Evolutionary conservation across 352 stramenopile genomes (phyloP).

Genomic region (Pythium grandisporangium): DNA sequence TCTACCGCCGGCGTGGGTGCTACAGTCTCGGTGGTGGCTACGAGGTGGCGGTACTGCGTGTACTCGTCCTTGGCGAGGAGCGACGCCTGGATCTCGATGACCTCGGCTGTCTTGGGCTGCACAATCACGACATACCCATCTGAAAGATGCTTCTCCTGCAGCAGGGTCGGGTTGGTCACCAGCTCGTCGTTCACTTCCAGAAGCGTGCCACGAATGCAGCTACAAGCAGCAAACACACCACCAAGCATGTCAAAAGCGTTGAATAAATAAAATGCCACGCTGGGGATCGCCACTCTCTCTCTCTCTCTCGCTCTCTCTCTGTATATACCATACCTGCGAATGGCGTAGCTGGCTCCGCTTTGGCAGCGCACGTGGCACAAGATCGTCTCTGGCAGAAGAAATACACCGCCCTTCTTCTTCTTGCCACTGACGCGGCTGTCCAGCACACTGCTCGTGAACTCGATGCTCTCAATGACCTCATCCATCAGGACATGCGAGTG

Average conservation of each 20-base stretch:
- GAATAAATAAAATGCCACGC: too few relatives aligned
- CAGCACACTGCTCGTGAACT: constrained; percentile 54
- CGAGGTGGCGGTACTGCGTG: constrained; percentile 62
- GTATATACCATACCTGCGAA: constrained; percentile 28
- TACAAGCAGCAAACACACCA: constrained; percentile 7
- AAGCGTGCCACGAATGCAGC: constrained; percentile 71
- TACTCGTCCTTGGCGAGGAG: constrained; percentile 76
- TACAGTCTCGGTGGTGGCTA: too few relatives aligned
- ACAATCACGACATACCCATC: constrained; percentile 78
- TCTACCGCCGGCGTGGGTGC: too few relatives aligned
- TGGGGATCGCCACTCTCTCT: too few relatives aligned
- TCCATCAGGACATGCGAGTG: constrained; percentile 57
- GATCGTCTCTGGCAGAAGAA: constrained; percentile 55
- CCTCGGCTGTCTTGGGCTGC: constrained; percentile 69
- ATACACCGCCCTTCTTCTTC: constrained; percentile 83
- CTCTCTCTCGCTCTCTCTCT: neutral
- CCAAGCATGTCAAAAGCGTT: neutral
- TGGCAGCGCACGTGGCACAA: constrained; percentile 59
- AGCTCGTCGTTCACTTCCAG: constrained; percentile 76
- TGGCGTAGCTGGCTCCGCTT: constrained; percentile 42
- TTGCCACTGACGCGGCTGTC: constrained; percentile 73
- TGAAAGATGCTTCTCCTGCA: constrained; percentile 56
- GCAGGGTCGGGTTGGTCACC: constrained; percentile 36
- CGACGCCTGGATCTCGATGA: constrained; percentile 75
- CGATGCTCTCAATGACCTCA: constrained; percentile 43